These are phyloP conservation scores for Plantago lanceolata DNA, from an alignment of 305 asterid genomes.

Conservation along the genomic window DNA sequence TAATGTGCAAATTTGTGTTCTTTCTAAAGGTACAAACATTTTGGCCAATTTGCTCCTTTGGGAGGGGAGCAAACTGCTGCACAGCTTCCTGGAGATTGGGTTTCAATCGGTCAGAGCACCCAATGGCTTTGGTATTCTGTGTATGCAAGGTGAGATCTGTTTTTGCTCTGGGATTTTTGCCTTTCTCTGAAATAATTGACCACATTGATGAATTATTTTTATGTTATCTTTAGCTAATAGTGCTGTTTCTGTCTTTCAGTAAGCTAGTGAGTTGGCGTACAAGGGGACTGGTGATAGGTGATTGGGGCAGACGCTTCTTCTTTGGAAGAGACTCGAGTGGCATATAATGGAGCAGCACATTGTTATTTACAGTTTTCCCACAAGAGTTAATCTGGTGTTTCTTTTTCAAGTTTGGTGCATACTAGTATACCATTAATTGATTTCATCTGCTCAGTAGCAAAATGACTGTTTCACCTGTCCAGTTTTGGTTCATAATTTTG, in stretches of 20 bases:
- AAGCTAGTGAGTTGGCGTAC: constrained; percentile 98
- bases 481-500: background rate
- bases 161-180: background rate
- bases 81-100: constrained; percentile 97
- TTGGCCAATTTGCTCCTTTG: constrained; percentile 95
- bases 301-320: constrained; percentile 78
- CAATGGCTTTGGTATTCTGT: constrained; percentile 99
- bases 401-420: background rate
- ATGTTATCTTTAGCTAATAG: constrained; percentile 4
- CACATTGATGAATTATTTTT: background rate
- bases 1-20: constrained; percentile 6
- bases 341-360: constrained; percentile 34
- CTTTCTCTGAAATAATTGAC: constrained; percentile 8
- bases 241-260: constrained; percentile 38
- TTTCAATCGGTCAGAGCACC: constrained; percentile 80
- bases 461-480: background rate
- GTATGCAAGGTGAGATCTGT: constrained; percentile 68
- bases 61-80: constrained; percentile 99
- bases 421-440: background rate
- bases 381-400: constrained; percentile 8
- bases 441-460: background rate
- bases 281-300: constrained; percentile 75
- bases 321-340: constrained; percentile 94
- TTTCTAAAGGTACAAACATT: constrained; percentile 74
- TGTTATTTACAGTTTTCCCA: background rate